These are phyloP conservation scores for Solanum hybrid DNA, from an alignment of 305 asterid species.

Conservation along the genomic window DNA sequence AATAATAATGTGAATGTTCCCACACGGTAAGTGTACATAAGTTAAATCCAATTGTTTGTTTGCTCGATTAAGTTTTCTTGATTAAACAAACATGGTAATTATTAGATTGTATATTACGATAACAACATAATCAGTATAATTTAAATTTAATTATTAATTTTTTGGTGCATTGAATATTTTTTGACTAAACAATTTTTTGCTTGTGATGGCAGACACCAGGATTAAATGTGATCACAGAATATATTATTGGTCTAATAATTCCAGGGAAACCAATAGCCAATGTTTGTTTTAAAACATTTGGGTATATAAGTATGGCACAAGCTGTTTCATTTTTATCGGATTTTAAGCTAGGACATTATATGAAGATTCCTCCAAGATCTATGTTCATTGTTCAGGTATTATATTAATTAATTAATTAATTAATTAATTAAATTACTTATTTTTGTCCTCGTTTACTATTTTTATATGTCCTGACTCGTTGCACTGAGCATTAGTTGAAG, in stretches of 20 bases:
- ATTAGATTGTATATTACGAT: not conserved
- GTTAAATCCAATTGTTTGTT: not conserved
- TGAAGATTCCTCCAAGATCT: slow-evolving; percentile 85
- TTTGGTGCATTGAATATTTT: not conserved
- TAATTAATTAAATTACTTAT: not conserved
- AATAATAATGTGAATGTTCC: not conserved
- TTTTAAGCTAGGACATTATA: slow-evolving; percentile 83
- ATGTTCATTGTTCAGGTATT: slow-evolving; percentile 80
- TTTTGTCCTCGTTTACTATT: not conserved
- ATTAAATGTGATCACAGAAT: slow-evolving; percentile 65
- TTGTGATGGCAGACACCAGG: slow-evolving; percentile 48
- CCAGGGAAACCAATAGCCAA: slow-evolving; percentile 87
- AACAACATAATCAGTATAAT: not conserved
- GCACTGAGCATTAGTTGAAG: no score
- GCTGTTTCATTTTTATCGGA: slow-evolving; percentile 69
- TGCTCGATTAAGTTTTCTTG: not conserved
- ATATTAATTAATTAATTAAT: not conserved
- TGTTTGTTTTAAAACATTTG: slow-evolving; percentile 72
- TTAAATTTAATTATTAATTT: not conserved
- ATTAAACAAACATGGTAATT: not conserved
- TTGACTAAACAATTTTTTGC: not conserved
- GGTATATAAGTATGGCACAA: slow-evolving; percentile 80
- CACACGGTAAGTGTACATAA: not conserved
- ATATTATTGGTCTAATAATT: slow-evolving; percentile 60
- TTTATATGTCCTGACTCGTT: no score